Evolutionary conservation across 2,329 filamentous ascomycete species (phyloP), one percentile per base, ranked within the genome.

Genomic region (Pochonia chlamydosporia): DNA sequence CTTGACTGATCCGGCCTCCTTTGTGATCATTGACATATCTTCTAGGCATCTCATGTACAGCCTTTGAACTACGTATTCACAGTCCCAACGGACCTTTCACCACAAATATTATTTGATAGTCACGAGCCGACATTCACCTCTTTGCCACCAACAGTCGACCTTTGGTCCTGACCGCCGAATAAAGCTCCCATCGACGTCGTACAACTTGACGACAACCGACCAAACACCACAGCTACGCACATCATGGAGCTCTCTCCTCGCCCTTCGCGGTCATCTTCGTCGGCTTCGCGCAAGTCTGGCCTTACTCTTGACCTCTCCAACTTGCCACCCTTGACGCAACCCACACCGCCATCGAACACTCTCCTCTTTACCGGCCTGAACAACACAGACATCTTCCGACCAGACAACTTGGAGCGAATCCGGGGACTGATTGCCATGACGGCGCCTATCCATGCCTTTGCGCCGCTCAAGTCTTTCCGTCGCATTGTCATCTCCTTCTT

Each of bases 361-460:
- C 82, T 93, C 48, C 81, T 93, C 60, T 85, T 93, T 62, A 93
- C 88, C 59, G 89, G 89, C 70, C 80, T 93, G 50, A 72, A 83
- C 60, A 80, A 88, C 54, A 69, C 75, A 49, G 82, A 85, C 59
- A 82, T 89, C 70, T 93, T 92, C 75, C 74, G 79, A 49, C 74
- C 85, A 16, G 77, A 84, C 52, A 89, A 89, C 67, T 76, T 92
- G 49, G 79, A 85, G 58, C 81, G 78, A 51, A 87, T 92, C 59
- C 84, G 82, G 62, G 76, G 82, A 46, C 80, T 89, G 49, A 83
- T 93, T 64, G 72, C 79, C 59, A 66, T 78, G 43, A 81, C 83
- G n/a, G 85, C 85, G 3, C 75, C 81, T 43, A 81, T 92, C 54
- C 84, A 89, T 68, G 82, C 84, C 49, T 93, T 87, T 76, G 81